These are phyloP conservation scores for Cafeteria roenbergensis DNA, from an alignment of 108 stramenopile genomes.

Conservation along the genomic window DNA sequence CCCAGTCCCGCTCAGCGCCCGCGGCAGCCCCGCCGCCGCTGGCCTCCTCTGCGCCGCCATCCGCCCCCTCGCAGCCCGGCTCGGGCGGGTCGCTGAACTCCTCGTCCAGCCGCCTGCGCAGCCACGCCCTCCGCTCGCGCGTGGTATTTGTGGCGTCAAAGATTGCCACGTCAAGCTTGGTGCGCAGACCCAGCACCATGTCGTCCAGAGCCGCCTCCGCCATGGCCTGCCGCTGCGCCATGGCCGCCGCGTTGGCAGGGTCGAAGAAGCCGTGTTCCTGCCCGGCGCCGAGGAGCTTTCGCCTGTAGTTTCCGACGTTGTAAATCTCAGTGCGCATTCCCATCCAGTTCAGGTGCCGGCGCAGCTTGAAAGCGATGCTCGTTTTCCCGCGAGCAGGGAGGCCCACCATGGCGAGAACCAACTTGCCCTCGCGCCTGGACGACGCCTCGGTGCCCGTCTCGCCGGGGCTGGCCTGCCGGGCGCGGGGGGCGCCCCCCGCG, in stretches of 20 bases:
- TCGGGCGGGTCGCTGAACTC: slow-evolving; percentile 23
- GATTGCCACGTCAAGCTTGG: slow-evolving; percentile 62
- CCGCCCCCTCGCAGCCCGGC: too few relatives aligned
- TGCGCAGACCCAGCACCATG: slow-evolving; percentile 56
- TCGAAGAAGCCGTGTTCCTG: slow-evolving; percentile 68
- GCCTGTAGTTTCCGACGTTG: slow-evolving; percentile 81
- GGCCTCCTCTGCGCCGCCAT: too few relatives aligned
- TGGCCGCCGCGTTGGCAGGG: slow-evolving; percentile 59
- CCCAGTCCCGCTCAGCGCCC: too few relatives aligned
- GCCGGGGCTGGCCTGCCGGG: too few relatives aligned
- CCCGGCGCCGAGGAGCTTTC: slow-evolving; percentile 25
- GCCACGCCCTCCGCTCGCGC: slow-evolving; percentile 45
- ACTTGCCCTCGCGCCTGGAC: slow-evolving; percentile 28
- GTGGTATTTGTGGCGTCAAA: slow-evolving; percentile 90
- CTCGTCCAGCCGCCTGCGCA: slow-evolving; percentile 21
- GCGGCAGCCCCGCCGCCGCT: too few relatives aligned
- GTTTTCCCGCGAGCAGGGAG: slow-evolving; percentile 93
- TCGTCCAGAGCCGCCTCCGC: slow-evolving; percentile 72
- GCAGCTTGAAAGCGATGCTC: slow-evolving; percentile 81
- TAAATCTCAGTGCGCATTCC: slow-evolving; percentile 71
- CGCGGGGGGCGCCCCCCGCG: too few relatives aligned
- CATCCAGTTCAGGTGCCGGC: slow-evolving; percentile 71
- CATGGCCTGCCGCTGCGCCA: slow-evolving; percentile 46
- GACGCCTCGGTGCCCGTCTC: too few relatives aligned
- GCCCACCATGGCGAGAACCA: slow-evolving; percentile 86